Base-by-base conservation (phyloP, 2,329 filamentous ascomycete genomes). In the Fusarium tricinctum region DNA sequence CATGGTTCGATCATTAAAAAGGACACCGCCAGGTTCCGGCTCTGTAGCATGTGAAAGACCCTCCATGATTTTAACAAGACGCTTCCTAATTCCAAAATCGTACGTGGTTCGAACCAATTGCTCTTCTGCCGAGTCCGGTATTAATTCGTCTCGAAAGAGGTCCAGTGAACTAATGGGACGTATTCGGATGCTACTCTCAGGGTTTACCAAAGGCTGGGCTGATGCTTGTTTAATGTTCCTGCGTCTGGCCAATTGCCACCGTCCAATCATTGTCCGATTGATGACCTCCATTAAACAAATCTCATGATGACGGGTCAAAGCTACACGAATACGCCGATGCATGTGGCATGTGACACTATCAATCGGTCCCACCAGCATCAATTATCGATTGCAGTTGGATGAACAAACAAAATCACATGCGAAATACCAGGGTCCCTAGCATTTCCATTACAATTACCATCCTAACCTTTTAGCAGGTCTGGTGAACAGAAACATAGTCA, bases 21-120 rank as follows among this genome's bases (percentile, higher is more conserved):
- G 63, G 60, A 69, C 61, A 63, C 64, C 65, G 65, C 64, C 64
- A 66, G 68, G 49, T 64, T 69, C 69, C 69, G 68, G 48, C 43
- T 55, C 55, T 46, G 35, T 40, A 59, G 67, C 67, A 70, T 70
- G 67, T 70, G 67, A 70, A 70, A 57, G 58, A 52, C 47, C 32
- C 47, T 48, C 44, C 26, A n/a, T 35, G 15, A 13, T 55, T n/a
- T 38, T 38, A 38, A n/a, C 9, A 38, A n/a, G 5, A 19, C 9
- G 17, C 35, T 38, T 38, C 8, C 17, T 38, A 19, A 58, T 45
- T 45, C 42, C 33, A 46, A 57, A 35, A 68, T 70, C 67, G 67
- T 70, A 70, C 63, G 66, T 60, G 61, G 43, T 45, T 46, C 50
- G 38, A 52, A 35, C 49, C 44, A 56, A 56, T 66, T 57, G 59